Evolutionary conservation across 1,139 yeast genomes (phyloP).

Genomic region (Yamadazyma taylorii): DNA sequence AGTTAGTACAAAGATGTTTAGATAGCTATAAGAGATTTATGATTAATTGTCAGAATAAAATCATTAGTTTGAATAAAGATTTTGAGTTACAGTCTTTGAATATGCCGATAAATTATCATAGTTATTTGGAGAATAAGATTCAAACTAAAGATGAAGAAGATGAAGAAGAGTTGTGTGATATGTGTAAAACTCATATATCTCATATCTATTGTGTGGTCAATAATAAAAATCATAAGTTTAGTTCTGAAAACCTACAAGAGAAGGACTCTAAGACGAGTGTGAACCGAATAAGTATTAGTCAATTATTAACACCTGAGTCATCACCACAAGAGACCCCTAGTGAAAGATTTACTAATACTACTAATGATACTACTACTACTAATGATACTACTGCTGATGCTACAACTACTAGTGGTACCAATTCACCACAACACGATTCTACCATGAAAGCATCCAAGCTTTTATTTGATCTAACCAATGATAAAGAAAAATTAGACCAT

Average conservation of each 20-base stretch:
- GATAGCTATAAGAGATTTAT: slow-evolving; percentile 26
- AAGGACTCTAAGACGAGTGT: slow-evolving; percentile 12
- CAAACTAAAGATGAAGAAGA: slow-evolving; percentile 25
- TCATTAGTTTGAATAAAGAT: slow-evolving; percentile 3
- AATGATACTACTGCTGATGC: neutral
- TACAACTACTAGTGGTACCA: too few relatives aligned
- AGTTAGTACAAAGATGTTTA: slow-evolving; percentile 26
- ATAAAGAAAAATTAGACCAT: slow-evolving; percentile 1
- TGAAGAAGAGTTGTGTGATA: slow-evolving; percentile 40
- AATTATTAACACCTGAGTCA: slow-evolving; percentile 38
- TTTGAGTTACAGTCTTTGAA: slow-evolving; percentile 6
- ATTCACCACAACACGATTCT: neutral
- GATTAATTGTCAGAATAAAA: slow-evolving; percentile 12
- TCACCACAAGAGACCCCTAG: slow-evolving; percentile 27
- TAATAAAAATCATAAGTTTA: slow-evolving; percentile 28
- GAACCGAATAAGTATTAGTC: slow-evolving; percentile 14
- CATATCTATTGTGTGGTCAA: slow-evolving; percentile 38
- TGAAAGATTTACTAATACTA: slow-evolving; percentile 11
- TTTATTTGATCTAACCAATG: slow-evolving; percentile 4
- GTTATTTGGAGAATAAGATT: slow-evolving; percentile 16
- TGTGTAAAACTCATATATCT: slow-evolving; percentile 40
- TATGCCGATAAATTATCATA: slow-evolving; percentile 12
- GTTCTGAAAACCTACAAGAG: slow-evolving; percentile 1
- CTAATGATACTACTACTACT: neutral
- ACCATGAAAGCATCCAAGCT: slow-evolving; percentile 6